Evolutionary conservation across 805 yeast species (phyloP).

Genomic region (Candida germanica): DNA sequence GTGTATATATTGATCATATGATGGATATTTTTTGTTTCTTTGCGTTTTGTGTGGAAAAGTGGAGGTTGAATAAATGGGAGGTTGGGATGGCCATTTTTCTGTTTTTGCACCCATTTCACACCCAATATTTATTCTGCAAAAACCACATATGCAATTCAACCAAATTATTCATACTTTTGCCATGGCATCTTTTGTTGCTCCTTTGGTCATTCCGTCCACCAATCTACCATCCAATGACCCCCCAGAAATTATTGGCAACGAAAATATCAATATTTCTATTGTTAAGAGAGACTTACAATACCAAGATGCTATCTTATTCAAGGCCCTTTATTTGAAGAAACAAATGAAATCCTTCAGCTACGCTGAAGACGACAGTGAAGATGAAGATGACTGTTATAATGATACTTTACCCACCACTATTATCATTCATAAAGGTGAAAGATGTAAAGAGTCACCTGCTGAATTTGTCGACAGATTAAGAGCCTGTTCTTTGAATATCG

Average conservation of each 20-base stretch:
- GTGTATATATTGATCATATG: no score
- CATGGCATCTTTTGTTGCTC: no score
- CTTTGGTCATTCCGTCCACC: no score
- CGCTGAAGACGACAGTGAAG: slow-evolving; percentile 8
- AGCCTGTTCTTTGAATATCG: not conserved
- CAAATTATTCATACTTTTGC: no score
- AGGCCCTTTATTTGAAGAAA: slow-evolving; percentile 6
- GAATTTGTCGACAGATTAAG: slow-evolving; percentile 12
- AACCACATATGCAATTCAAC: no score
- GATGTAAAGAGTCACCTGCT: slow-evolving; percentile 7
- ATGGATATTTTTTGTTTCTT: no score
- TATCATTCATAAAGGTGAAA: slow-evolving; percentile 10
- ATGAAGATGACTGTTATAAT: slow-evolving; percentile 8
- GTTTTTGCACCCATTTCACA: no score
- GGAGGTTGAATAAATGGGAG: no score
- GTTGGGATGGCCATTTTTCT: no score
- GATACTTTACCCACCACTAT: slow-evolving; percentile 12
- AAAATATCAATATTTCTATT: slow-evolving; percentile 9
- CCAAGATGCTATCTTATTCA: slow-evolving; percentile 10
- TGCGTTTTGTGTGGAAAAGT: no score
- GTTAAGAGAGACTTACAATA: slow-evolving; percentile 6
- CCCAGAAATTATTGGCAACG: slow-evolving; percentile 7
- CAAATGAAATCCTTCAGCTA: slow-evolving; percentile 4
- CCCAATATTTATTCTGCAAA: no score
- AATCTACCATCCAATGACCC: no score